A percentile compares a stretch with the other conserved stretches of the same genome.
Conservation (phyloP, 2,329 filamentous ascomycete species). For the Botrytis medusae region DNA sequence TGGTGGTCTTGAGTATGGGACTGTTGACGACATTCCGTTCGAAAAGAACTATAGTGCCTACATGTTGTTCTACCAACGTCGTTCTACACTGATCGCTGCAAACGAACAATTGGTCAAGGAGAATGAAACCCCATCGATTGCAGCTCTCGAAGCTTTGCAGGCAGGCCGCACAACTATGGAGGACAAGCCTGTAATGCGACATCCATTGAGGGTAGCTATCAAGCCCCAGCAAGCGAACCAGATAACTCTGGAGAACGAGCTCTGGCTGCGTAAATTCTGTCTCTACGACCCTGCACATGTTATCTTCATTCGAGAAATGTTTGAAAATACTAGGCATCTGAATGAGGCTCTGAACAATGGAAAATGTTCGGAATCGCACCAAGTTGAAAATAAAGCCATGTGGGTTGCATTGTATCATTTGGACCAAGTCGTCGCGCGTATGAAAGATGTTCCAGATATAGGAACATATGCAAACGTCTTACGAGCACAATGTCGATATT, state of each 20-base stretch:
- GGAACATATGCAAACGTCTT: conserved; percentile 54
- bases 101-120: conserved; percentile 46
- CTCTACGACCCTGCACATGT: conserved; percentile 73
- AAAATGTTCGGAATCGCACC: conserved; percentile 51
- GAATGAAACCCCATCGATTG: background rate
- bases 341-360: conserved; percentile 48
- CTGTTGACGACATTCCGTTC: conserved; percentile 51
- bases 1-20: conserved; percentile 62
- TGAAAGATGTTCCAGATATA: conserved; percentile 67
- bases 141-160: background rate
- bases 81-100: conserved; percentile 60
- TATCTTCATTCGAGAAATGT: conserved; percentile 62
- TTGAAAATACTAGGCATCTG: conserved; percentile 55
- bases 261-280: conserved; percentile 73
- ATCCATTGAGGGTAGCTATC: conserved; percentile 49
- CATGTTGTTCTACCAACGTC: conserved; percentile 95
- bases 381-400: conserved; percentile 52
- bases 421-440: conserved; percentile 71
- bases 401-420: conserved; percentile 62
- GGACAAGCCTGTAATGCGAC: conserved; percentile 39
- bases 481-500: conserved; percentile 49
- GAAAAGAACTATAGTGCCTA: conserved; percentile 86
- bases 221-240: conserved; percentile 51
- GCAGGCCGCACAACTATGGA: background rate
- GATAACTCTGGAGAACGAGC: conserved; percentile 71